Conservation (phyloP, 2,329 filamentous ascomycete species). For the Trichoderma sp. region DNA sequence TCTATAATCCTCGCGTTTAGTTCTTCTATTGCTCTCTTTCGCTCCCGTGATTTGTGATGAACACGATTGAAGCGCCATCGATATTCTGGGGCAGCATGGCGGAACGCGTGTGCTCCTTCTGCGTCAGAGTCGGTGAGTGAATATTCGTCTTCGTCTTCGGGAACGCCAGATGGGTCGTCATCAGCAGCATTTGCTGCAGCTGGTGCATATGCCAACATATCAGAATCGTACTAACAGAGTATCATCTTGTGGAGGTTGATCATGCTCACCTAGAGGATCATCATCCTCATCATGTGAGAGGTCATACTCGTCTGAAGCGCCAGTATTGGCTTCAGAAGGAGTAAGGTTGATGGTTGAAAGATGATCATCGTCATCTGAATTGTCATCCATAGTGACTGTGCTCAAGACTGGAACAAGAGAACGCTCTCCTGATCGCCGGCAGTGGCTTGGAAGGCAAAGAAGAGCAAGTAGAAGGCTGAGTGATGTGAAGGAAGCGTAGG, state of each 20-base stretch:
- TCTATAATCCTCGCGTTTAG: background rate
- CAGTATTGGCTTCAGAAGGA: background rate
- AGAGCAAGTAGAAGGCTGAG: background rate
- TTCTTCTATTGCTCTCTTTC: background rate
- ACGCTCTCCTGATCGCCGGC: background rate
- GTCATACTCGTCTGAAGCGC: background rate
- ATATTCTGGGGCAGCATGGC: background rate
- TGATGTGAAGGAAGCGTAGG: background rate
- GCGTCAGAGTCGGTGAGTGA: conserved; percentile 8
- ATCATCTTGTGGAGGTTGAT: background rate
- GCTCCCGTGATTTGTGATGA: conserved; percentile 5
- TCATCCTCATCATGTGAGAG: background rate
- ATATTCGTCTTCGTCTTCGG: background rate
- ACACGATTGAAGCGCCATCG: background rate
- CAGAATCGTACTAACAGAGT: background rate
- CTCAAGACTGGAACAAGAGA: background rate
- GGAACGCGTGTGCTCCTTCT: background rate
- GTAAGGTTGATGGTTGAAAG: conserved; percentile 13
- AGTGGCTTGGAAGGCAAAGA: background rate
- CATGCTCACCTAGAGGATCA: background rate
- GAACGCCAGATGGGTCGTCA: background rate
- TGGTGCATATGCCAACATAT: background rate
- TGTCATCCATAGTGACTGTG: conserved; percentile 4
- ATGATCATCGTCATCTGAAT: background rate
- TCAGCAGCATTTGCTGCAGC: background rate